Evolutionary conservation across 768 basidiomycete species (phyloP).

Genomic region (Russula sp.): DNA sequence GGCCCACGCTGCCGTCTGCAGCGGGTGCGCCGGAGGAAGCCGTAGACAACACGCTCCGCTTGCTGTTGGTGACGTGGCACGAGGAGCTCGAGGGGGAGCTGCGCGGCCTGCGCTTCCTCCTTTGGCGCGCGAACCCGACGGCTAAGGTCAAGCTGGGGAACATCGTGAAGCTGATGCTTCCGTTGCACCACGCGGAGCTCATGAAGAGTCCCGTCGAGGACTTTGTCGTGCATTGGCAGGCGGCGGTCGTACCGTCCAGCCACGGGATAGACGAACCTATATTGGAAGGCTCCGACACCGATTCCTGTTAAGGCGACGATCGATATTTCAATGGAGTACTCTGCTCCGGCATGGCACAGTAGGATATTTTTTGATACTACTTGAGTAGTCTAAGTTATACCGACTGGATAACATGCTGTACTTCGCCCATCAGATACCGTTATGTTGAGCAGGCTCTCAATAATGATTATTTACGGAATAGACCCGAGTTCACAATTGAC

Average conservation of each 20-base stretch:
- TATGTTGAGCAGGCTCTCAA: not conserved
- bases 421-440: not conserved
- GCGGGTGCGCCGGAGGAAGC: not conserved
- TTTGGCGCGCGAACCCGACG: conserved; percentile 5
- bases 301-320: not conserved
- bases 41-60: not conserved
- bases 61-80: conserved; percentile 6
- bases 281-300: not conserved
- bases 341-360: not conserved
- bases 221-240: conserved; percentile 16
- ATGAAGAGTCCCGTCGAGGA: conserved; percentile 13
- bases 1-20: not conserved
- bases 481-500: too few species aligned
- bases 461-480: too few species aligned
- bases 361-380: not conserved
- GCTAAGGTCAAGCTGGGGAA: conserved; percentile 5
- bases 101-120: conserved; percentile 11
- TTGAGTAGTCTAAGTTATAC: not conserved
- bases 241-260: not conserved
- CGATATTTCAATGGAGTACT: not conserved
- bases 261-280: not conserved
- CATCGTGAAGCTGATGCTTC: conserved; percentile 8
- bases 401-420: not conserved
- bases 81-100: conserved; percentile 15
- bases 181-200: conserved; percentile 11